These are phyloP conservation scores for Cucumis sativus DNA, from an alignment of 306 rosid species.

Conservation along the genomic window Cucumber_9930_V3 NC_026658.2:7668501-7669000, in stretches of 20 bases:
- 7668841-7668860: conserved; percentile 34
- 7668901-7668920: conserved; percentile 66
- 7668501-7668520: conserved; percentile 39
- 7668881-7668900: conserved; percentile 73
- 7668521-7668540: conserved; percentile 20
- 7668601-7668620: conserved; percentile 26
- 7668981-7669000: conserved; percentile 27
- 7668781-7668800: conserved; percentile 49
- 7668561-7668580: conserved; percentile 14
- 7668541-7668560: conserved; percentile 19
- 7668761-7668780: conserved; percentile 49
- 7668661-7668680: conserved; percentile 38
- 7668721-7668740: conserved; percentile 50
- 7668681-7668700: conserved; percentile 60
- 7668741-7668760: conserved; percentile 47
- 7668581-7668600: conserved; percentile 21
- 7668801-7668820: conserved; percentile 33
- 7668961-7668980: conserved; percentile 15
- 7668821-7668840: conserved; percentile 26
- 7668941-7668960: conserved; percentile 44
- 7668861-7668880: conserved; percentile 48
- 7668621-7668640: conserved; percentile 25
- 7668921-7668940: conserved; percentile 58
- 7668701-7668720: conserved; percentile 49
- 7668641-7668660: conserved; percentile 48